Conservation (phyloP, 768 basidiomycete genomes). For the Rhizopogon rudus region DNA sequence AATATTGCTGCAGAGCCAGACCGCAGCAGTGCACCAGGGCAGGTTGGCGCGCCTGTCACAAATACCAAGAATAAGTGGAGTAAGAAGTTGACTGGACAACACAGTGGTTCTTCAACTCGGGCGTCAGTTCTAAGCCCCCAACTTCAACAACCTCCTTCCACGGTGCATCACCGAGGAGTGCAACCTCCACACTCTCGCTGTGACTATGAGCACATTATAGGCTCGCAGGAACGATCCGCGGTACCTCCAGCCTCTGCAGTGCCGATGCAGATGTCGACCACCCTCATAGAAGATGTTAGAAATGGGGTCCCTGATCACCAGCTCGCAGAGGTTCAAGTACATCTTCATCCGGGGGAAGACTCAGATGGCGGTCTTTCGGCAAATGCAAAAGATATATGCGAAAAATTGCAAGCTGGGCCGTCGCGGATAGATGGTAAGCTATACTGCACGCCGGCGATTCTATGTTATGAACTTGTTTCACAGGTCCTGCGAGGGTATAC, state of each 20-base stretch:
- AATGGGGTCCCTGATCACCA: constrained; percentile 47
- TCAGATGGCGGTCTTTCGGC: constrained; percentile 64
- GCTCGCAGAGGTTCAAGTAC: constrained; percentile 64
- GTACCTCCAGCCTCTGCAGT: constrained; percentile 8
- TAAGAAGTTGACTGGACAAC: constrained; percentile 11
- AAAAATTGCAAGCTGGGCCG: constrained; percentile 54
- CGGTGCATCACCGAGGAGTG: neutral
- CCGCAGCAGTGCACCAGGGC: neutral
- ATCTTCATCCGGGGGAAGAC: constrained; percentile 42
- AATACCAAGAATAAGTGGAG: constrained; percentile 5
- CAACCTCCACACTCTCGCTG: constrained; percentile 8
- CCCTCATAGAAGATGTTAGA: constrained; percentile 62
- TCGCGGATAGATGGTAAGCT: constrained; percentile 62
- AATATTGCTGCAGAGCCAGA: constrained; percentile 3
- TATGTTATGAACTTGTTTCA: constrained; percentile 2
- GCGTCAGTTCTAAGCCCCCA: constrained; percentile 2
- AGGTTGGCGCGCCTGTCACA: neutral
- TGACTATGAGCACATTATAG: constrained; percentile 6
- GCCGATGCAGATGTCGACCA: constrained; percentile 46
- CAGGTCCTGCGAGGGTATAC: constrained; percentile 67
- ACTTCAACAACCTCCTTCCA: constrained; percentile 2
- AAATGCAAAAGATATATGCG: constrained; percentile 57
- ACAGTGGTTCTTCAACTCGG: neutral
- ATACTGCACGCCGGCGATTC: neutral
- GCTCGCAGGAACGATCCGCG: constrained; percentile 10